Evolutionary conservation across 257 asterid genomes (phyloP), one percentile per base, ranked within the genome.

Genomic region (Linaria vulgaris): DNA sequence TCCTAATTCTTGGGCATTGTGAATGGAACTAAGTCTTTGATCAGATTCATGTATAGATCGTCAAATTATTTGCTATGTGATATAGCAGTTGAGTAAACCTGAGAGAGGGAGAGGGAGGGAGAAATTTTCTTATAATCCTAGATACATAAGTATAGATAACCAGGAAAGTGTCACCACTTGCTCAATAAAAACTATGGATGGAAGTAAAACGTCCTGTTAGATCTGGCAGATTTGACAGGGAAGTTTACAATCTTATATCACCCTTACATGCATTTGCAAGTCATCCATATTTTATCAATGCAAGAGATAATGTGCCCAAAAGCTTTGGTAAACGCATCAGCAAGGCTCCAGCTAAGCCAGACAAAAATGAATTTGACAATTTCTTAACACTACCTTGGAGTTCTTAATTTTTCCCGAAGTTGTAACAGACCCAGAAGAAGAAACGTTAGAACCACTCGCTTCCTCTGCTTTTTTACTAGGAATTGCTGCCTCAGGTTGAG

Each of bases 401-500:
- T 72, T 77, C 78, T 83, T 87, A 27, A 63, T 64, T 73, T 85
- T 84, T 68, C 82, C 83, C 59, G 80, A 52, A 67, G 61, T 77
- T 50, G 85, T 56, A 63, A 64, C 84, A 48, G 65, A 75, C 70
- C 69, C 88, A 30, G 78, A 21, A 30, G 88, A 61, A 66, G 83
- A 76, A 64, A 52, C 64, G 6, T 67, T 83, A 20, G 88, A 69
- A 76, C 76, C 66, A 34, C 55, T 37, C 62, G 63, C 69, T 48
- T 71, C 78, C 46, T 66, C 80, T 44, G 64, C 74, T 30, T 56
- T 80, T 27, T 83, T 92, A 70, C 51, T 38, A 3, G 99, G 97
- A 77, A 87, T 87, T 71, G 96, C 96, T 21, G 96, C 96, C 66
- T 94, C 99, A 60, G 83, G 86, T 64, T 84, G 86, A 54, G 99